A percentile compares a stretch with the other conserved stretches of the same genome.
These are phyloP conservation scores for Santalum album DNA, from an alignment of 164 flowering plant species.

Conservation along the genomic window DNA sequence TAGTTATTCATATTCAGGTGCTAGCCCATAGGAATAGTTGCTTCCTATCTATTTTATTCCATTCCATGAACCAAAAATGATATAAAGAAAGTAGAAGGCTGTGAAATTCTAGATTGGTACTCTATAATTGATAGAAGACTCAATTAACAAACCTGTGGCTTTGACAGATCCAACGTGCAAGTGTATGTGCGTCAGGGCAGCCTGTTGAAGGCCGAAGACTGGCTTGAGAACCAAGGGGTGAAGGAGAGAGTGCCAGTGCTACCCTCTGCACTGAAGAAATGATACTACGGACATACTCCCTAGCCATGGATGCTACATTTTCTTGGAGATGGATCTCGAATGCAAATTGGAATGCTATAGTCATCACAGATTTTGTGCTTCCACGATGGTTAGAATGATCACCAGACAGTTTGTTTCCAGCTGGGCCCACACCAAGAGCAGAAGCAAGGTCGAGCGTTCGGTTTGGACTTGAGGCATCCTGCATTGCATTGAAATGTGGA, in stretches of 20 bases:
- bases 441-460: conserved; percentile 2
- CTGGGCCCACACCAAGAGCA: neutral
- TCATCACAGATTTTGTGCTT: conserved; percentile 1
- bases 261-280: neutral
- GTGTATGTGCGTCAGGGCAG: neutral
- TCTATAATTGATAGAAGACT: too few relatives aligned
- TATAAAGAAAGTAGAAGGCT: too few relatives aligned
- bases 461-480: neutral
- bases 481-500: neutral
- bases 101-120: too few relatives aligned
- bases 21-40: too few relatives aligned
- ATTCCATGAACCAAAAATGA: too few relatives aligned
- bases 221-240: neutral
- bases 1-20: too few relatives aligned
- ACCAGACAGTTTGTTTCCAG: neutral
- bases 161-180: conserved; percentile 1
- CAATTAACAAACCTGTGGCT: conserved; percentile 1
- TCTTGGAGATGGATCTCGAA: conserved; percentile 1
- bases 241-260: neutral
- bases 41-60: too few relatives aligned
- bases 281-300: neutral
- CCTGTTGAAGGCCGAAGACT: neutral
- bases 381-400: neutral
- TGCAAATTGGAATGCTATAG: conserved; percentile 2
- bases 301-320: conserved; percentile 1